These are phyloP conservation scores for Tetraselmis chui DNA, from an alignment of 139 green algal species.

Conservation along the genomic window DNA sequence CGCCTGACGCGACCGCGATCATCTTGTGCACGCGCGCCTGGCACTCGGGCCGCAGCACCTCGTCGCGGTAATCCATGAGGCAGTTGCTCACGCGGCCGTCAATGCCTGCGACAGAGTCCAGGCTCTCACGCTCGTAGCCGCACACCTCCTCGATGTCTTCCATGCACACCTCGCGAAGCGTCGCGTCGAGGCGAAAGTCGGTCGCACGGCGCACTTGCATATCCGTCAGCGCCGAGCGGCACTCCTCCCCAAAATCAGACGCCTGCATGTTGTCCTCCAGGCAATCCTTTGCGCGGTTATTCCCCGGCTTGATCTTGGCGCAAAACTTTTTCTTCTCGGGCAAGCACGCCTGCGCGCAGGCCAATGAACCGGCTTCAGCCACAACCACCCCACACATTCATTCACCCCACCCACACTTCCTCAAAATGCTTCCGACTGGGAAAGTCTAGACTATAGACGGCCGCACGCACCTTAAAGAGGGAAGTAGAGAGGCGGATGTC, in stretches of 20 bases:
- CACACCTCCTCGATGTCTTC: constrained; percentile 51
- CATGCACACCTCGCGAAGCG: constrained; percentile 33
- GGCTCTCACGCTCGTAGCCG: constrained; percentile 24
- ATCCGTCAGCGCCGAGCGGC: constrained; percentile 52
- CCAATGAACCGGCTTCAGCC: too few relatives aligned
- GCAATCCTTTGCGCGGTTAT: constrained; percentile 61
- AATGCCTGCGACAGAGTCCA: constrained; percentile 5
- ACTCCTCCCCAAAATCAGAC: constrained; percentile 45
- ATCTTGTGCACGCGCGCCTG: constrained; percentile 40
- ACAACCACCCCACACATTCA: not conserved
- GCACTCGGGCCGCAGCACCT: constrained; percentile 39
- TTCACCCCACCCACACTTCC: too few relatives aligned
- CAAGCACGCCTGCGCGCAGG: constrained; percentile 49
- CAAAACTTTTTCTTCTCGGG: constrained; percentile 54
- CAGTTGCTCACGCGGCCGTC: constrained; percentile 34
- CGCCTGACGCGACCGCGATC: constrained; percentile 48
- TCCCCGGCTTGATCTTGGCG: constrained; percentile 20
- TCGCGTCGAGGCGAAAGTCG: constrained; percentile 64
- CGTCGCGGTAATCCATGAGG: constrained; percentile 26
- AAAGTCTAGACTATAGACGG: too few relatives aligned
- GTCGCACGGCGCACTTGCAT: constrained; percentile 55
- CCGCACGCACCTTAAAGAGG: constrained; percentile 57
- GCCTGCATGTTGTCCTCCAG: constrained; percentile 59
- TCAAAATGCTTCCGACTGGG: too few relatives aligned
- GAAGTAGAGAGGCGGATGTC: constrained; percentile 62